Conservation (phyloP, 768 basidiomycete species). For the Lentinula sp. region DNA sequence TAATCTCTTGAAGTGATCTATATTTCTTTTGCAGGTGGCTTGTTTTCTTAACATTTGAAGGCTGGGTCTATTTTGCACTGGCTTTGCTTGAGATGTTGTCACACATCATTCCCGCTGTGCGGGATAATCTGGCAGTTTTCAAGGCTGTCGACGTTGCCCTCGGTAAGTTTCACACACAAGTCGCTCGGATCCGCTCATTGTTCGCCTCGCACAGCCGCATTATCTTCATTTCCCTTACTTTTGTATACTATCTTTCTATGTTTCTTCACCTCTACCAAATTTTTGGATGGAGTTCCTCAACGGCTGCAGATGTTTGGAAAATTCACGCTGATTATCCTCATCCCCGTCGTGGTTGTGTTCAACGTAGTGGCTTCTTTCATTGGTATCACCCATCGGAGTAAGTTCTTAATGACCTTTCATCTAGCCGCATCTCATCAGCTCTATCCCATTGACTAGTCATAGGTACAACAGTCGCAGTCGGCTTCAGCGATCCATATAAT, state of each 20-base stretch:
- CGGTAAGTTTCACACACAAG: conserved; percentile 35
- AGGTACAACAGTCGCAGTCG: conserved; percentile 24
- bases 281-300: conserved; percentile 46
- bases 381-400: conserved; percentile 46
- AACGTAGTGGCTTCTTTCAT: conserved; percentile 64
- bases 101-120: conserved; percentile 46
- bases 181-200: not conserved
- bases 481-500: conserved; percentile 30
- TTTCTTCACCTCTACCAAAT: conserved; percentile 44
- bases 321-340: conserved; percentile 41
- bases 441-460: not conserved
- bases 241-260: conserved; percentile 59
- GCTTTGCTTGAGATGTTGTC: conserved; percentile 56
- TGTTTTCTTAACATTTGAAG: conserved; percentile 56
- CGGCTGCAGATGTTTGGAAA: conserved; percentile 39
- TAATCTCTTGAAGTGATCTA: not conserved
- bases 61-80: conserved; percentile 53
- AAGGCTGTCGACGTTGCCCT: conserved; percentile 50
- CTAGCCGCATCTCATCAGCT: not conserved
- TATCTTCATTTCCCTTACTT: conserved; percentile 62
- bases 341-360: conserved; percentile 47
- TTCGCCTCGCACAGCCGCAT: conserved; percentile 31
- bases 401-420: conserved; percentile 14
- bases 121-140: conserved; percentile 38
- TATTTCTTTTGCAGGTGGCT: conserved; percentile 34